phyloP scores from a whole-genome alignment of 805 yeast genomes.

The Yarrowia sp. region DNA sequence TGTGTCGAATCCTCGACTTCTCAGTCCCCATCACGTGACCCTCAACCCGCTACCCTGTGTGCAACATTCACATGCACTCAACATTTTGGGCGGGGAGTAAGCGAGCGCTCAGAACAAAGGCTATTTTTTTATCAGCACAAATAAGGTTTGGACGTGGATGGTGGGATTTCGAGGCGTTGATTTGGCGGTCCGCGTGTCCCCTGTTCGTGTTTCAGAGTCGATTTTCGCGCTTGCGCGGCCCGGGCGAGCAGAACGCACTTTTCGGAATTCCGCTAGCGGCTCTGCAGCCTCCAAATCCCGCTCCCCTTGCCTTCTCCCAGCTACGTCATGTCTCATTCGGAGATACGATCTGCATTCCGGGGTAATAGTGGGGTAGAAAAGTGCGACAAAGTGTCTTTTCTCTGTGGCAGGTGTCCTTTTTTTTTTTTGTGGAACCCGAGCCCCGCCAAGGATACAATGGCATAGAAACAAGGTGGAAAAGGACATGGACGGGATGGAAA shows the following conservation, averaged over 20 bases:
- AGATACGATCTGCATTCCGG: conserved; percentile 23
- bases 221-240: too few species aligned
- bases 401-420: background rate
- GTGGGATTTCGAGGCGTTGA: background rate
- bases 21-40: background rate
- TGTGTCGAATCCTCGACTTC: too few species aligned
- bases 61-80: conserved; percentile 25
- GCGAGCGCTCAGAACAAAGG: background rate
- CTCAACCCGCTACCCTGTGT: background rate
- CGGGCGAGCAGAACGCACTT: background rate
- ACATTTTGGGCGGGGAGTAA: conserved; percentile 23
- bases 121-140: background rate
- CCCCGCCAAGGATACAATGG: too few species aligned
- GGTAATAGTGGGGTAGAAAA: conserved; percentile 20
- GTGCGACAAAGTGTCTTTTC: too few species aligned
- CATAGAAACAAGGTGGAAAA: background rate
- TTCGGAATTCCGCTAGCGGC: background rate
- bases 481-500: too few species aligned
- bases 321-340: conserved; percentile 15
- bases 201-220: background rate
- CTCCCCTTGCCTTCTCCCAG: background rate
- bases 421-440: too few species aligned
- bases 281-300: background rate
- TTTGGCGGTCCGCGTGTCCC: background rate
- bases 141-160: background rate